Percentiles rank a stretch among this genome's conserved stretches.
Evolutionary conservation across 108 stramenopile species (phyloP).

Genomic region (Cyclotella baltica): DNA sequence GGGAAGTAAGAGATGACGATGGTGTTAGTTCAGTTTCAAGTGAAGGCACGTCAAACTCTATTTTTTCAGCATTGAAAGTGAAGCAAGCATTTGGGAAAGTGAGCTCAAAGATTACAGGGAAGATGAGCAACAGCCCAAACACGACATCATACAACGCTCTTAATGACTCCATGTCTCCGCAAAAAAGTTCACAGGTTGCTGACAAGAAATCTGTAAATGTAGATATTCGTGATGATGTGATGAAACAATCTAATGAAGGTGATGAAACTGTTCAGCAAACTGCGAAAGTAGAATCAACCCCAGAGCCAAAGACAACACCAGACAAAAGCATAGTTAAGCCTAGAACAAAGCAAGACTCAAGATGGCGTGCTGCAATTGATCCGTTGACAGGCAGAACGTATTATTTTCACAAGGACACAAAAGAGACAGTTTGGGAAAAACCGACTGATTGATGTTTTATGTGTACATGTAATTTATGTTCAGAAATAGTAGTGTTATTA

Average conservation of each 20-base stretch:
- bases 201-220: conserved; percentile 5
- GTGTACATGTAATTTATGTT: conserved; percentile 25
- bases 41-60: conserved; percentile 25
- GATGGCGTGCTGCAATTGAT: conserved; percentile 75
- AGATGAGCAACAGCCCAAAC: conserved; percentile 22
- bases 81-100: conserved; percentile 28
- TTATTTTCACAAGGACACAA: conserved; percentile 67
- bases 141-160: conserved; percentile 29
- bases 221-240: not conserved
- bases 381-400: conserved; percentile 65
- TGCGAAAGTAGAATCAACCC: not conserved
- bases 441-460: conserved; percentile 24
- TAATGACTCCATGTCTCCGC: not conserved
- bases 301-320: not conserved
- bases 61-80: conserved; percentile 39
- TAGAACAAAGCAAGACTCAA: conserved; percentile 2
- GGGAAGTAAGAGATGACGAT: conserved; percentile 31
- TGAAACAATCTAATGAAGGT: not conserved
- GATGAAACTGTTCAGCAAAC: not conserved
- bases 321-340: not conserved
- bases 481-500: not conserved
- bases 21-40: conserved; percentile 29
- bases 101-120: conserved; percentile 31
- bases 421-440: conserved; percentile 71
- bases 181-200: conserved; percentile 1